A percentile compares a stretch with the other conserved stretches of the same genome.
phyloP scores from a whole-genome alignment of 768 basidiomycete species.

The Suillus variegatus region DNA sequence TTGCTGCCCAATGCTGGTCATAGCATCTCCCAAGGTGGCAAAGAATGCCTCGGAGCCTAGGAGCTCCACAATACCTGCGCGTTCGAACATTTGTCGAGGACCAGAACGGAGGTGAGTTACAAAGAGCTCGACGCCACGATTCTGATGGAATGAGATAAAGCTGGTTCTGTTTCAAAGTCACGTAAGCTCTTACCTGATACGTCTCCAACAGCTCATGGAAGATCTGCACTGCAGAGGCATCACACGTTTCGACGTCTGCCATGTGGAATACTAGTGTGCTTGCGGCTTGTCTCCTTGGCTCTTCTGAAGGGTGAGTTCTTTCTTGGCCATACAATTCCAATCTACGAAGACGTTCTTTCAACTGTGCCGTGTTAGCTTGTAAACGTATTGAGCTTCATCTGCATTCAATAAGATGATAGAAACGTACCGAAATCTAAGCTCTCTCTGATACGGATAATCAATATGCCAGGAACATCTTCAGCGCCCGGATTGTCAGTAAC shows the following conservation, averaged over 20 bases:
- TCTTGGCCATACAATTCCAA: constrained; percentile 87
- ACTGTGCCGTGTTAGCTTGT: constrained; percentile 6
- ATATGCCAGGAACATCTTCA: constrained; percentile 75
- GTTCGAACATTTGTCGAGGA: constrained; percentile 41
- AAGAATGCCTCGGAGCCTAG: constrained; percentile 48
- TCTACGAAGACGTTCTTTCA: constrained; percentile 71
- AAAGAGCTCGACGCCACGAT: constrained; percentile 45
- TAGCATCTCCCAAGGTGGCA: constrained; percentile 44
- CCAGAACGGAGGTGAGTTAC: constrained; percentile 45
- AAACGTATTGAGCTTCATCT: neutral
- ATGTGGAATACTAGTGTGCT: constrained; percentile 88
- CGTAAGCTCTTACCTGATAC: constrained; percentile 57
- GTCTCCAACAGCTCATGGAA: constrained; percentile 77
- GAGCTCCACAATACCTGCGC: constrained; percentile 44
- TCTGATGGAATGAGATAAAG: constrained; percentile 24
- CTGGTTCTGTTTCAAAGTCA: neutral
- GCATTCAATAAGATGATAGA: constrained; percentile 6
- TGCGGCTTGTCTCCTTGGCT: constrained; percentile 73
- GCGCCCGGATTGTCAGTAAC: constrained; percentile 86
- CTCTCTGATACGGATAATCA: constrained; percentile 90
- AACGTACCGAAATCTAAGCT: constrained; percentile 84
- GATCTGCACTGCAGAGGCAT: constrained; percentile 89
- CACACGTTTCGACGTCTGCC: constrained; percentile 87
- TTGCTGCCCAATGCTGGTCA: constrained; percentile 36
- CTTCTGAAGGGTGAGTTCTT: constrained; percentile 86